Conservation (phyloP, 495 filamentous ascomycete genomes). For the Penicillium nucicola region DNA sequence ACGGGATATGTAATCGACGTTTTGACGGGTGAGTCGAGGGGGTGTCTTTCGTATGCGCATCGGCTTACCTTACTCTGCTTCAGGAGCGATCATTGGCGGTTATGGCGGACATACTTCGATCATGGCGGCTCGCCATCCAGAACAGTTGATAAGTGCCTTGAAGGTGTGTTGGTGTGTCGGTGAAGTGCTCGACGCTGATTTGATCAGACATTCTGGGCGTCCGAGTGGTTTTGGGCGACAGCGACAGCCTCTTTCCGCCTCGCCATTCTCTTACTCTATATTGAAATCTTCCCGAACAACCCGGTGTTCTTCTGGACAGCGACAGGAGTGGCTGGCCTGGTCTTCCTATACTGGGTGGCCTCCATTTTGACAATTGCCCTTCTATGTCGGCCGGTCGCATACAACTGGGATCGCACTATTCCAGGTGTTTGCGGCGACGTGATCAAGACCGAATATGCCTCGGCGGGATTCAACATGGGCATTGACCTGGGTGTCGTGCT, state of each 20-base stretch:
- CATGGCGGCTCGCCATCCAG: background rate
- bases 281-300: constrained; percentile 6
- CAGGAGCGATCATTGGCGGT: constrained; percentile 3
- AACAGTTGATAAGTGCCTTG: constrained; percentile 4
- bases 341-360: constrained; percentile 16
- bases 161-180: background rate
- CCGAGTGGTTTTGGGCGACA: constrained; percentile 15
- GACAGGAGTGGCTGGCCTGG: constrained; percentile 1
- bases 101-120: constrained; percentile 7
- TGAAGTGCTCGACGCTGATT: background rate
- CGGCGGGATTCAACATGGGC: constrained; percentile 20
- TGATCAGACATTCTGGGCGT: constrained; percentile 10
- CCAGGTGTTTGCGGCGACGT: constrained; percentile 14
- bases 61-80: background rate
- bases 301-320: constrained; percentile 7
- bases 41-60: too few species aligned
- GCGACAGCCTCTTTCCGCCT: constrained; percentile 11
- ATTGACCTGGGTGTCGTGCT: constrained; percentile 15
- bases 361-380: constrained; percentile 14
- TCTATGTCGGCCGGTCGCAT: constrained; percentile 17
- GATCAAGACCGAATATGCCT: constrained; percentile 9
- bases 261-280: constrained; percentile 8
- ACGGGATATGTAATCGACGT: constrained; percentile 5
- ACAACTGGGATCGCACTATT: constrained; percentile 16
- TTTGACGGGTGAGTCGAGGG: background rate